Percentiles rank a stretch among this genome's conserved stretches.
Evolutionary conservation across 164 flowering plant genomes (phyloP).

Genomic region (Vitis riparia): DNA sequence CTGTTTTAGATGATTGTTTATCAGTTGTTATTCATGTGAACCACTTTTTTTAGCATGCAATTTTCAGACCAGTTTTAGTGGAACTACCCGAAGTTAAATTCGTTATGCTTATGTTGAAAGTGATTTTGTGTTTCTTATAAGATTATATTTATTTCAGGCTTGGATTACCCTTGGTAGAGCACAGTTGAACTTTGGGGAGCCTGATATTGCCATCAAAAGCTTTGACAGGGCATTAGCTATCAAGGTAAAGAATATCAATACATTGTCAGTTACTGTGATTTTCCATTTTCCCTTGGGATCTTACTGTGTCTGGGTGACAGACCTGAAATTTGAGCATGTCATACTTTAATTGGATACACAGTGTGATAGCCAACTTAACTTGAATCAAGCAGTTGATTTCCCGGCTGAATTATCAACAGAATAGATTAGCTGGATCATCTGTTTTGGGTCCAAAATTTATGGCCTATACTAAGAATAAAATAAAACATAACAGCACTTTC

Average conservation of each 20-base stretch:
- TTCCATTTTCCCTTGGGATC: neutral
- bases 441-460: too few species aligned
- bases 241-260: constrained; percentile 42
- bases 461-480: too few species aligned
- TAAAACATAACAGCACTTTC: too few species aligned
- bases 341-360: too few species aligned
- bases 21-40: too few species aligned
- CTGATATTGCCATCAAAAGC: constrained; percentile 74
- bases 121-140: neutral
- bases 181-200: constrained; percentile 90
- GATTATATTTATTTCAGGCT: constrained; percentile 43
- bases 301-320: neutral
- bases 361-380: neutral
- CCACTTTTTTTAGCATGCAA: too few species aligned
- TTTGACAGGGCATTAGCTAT: constrained; percentile 75
- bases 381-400: neutral
- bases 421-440: too few species aligned
- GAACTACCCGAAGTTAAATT: too few species aligned
- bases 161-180: constrained; percentile 94
- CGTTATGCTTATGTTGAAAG: neutral
- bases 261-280: too few species aligned
- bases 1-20: too few species aligned
- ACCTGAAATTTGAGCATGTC: neutral
- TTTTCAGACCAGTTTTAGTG: too few species aligned
- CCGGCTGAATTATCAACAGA: neutral